Base-by-base conservation (phyloP, 2,329 filamentous ascomycete species). In the Alternaria gansuensis region DNA sequence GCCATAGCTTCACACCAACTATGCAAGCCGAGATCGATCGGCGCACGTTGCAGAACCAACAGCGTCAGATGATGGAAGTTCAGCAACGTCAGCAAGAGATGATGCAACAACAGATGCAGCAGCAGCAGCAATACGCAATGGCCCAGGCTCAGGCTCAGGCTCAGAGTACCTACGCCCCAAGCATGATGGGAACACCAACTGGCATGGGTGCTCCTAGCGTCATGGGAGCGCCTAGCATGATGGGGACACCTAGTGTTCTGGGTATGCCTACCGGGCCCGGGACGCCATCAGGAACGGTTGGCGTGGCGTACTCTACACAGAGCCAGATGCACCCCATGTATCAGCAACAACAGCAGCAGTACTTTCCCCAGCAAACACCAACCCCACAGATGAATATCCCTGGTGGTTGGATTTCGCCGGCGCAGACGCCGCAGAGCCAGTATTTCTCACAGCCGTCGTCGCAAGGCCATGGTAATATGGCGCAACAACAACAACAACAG, bases 21-120 rank as follows among this genome's bases (percentile, higher is more conserved):
- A 75, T 77, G 73, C 74, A 77, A 60, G 67, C 73, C 23, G 74
- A 77, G 44, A 74, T 77, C 23, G 75, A 77, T 28, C 59, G 74
- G 37, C 73, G 75, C 7, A 73, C 71, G 53, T 65, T 74, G 62
- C 70, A 69, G 37, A 60, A 61, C 2, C 74, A 76, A 52, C 66
- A 68, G 17, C 67, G 67, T 31, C 73, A 75, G 51, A 63, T 67
- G 55, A 54, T 68, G 55, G 64, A 69, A 26, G 60, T 55, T 37
- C 68, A 71, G 49, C 69, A 70, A 26, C 62, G 59, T 33, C 67
- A 71, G 46, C 70, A 70, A 37, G 57, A 63, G 43, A 68, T 70
- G 33, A 64, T 72, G 39, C 56, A 63, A 62, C 70, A 72, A 34
- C 68, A 70, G 14, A 66, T 71, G 65, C 60, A 67, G 10, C 69